phyloP scores from a whole-genome alignment of 371 early-diverging fungal genomes.

The Saksenaea oblongispora region DNA sequence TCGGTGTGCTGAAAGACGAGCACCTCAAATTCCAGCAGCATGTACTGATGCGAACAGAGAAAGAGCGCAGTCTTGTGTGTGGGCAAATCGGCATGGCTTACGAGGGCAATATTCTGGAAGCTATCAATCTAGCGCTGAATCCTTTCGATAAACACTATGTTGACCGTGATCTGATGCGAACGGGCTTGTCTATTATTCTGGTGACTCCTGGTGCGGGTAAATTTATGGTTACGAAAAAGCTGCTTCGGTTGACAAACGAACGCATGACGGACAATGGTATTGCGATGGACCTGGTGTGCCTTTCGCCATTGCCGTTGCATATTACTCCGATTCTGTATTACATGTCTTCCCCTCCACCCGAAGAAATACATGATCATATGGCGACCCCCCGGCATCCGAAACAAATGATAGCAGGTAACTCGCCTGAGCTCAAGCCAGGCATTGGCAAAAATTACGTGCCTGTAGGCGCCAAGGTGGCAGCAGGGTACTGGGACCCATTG shows the following conservation, averaged over 20 bases:
- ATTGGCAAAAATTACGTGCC: not conserved
- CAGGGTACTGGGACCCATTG: slow-evolving; percentile 58
- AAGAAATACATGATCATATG: slow-evolving; percentile 16
- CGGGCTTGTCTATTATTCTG: slow-evolving; percentile 90
- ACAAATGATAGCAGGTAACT: slow-evolving; percentile 24
- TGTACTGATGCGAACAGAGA: slow-evolving; percentile 65
- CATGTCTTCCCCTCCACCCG: slow-evolving; percentile 49
- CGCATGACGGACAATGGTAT: slow-evolving; percentile 94
- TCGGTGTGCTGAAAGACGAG: slow-evolving; percentile 80
- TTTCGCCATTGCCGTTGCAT: slow-evolving; percentile 87
- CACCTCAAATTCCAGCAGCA: slow-evolving; percentile 79
- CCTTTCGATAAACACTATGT: slow-evolving; percentile 92
- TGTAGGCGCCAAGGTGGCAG: slow-evolving; percentile 18
- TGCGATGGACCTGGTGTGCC: slow-evolving; percentile 90
- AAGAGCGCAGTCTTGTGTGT: slow-evolving; percentile 48
- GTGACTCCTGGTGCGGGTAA: slow-evolving; percentile 90
- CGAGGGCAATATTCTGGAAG: slow-evolving; percentile 94
- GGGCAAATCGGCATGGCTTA: slow-evolving; percentile 76
- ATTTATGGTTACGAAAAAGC: slow-evolving; percentile 81
- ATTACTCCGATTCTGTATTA: slow-evolving; percentile 89
- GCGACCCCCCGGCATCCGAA: slow-evolving; percentile 6
- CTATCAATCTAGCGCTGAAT: slow-evolving; percentile 93
- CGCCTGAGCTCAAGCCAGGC: slow-evolving; percentile 32
- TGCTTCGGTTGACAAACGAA: slow-evolving; percentile 90
- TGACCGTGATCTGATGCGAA: slow-evolving; percentile 90